phyloP scores from a whole-genome alignment of 2,329 filamentous ascomycete species.

The Trichoderma breve region DNA sequence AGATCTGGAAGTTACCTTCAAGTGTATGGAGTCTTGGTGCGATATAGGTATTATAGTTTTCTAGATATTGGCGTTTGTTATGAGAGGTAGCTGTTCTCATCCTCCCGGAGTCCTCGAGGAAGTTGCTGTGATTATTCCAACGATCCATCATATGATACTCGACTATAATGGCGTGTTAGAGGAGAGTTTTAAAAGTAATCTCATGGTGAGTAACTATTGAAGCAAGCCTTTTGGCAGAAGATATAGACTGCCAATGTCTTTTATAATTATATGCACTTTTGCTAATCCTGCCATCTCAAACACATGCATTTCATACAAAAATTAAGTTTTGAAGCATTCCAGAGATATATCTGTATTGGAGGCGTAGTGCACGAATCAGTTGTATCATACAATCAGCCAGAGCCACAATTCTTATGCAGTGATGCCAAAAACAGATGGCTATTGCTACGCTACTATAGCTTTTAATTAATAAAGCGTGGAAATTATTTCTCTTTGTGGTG shows the following conservation, averaged over 20 bases:
- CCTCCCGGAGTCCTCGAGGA: not conserved
- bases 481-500: not conserved
- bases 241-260: not conserved
- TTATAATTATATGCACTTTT: not conserved
- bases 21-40: not conserved
- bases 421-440: not conserved
- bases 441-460: not conserved
- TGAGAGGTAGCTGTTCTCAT: not conserved
- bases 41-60: not conserved
- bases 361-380: rapidly evolving
- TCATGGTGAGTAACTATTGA: not conserved
- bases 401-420: not conserved
- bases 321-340: not conserved
- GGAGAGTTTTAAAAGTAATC: not conserved
- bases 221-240: not conserved
- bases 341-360: not conserved
- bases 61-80: not conserved
- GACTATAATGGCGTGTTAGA: not conserved
- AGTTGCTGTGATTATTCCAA: not conserved
- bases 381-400: not conserved
- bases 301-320: too few relatives aligned
- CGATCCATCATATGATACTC: not conserved
- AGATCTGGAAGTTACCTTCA: not conserved
- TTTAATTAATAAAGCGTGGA: not conserved
- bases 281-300: too few relatives aligned